Conservation (phyloP, 495 filamentous ascomycete genomes). For the Penicillium dipodomyicola region DNA sequence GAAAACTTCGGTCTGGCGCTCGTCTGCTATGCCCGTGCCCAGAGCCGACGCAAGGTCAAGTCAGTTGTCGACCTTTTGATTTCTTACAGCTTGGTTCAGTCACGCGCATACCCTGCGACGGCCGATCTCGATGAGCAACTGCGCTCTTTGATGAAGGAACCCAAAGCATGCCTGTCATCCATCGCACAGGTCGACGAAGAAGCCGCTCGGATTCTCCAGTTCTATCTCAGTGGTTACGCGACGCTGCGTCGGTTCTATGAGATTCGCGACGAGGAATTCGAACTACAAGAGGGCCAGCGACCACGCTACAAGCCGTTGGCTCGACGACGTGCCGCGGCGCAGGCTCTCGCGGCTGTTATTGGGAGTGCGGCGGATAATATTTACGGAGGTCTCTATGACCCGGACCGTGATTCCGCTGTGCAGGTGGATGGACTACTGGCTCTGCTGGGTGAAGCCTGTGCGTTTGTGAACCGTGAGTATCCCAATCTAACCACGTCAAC, state of each 20-base stretch:
- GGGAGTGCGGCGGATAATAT: conserved; percentile 83
- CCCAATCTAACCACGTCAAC: background rate
- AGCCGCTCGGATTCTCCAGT: conserved; percentile 75
- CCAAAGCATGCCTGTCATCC: conserved; percentile 60
- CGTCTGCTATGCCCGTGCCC: conserved; percentile 81
- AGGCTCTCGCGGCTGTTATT: conserved; percentile 74
- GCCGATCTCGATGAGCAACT: conserved; percentile 68
- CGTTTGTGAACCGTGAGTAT: conserved; percentile 64
- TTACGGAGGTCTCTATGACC: conserved; percentile 81
- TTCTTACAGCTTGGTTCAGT: conserved; percentile 80
- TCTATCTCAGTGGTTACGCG: conserved; percentile 85
- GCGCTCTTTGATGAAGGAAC: conserved; percentile 59
- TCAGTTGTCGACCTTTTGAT: conserved; percentile 82
- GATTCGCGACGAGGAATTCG: conserved; percentile 65
- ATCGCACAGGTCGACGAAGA: conserved; percentile 67
- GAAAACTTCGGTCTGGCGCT: conserved; percentile 77
- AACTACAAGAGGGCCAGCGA: conserved; percentile 37
- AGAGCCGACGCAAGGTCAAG: conserved; percentile 68
- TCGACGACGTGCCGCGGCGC: conserved; percentile 63
- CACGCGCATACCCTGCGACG: conserved; percentile 68
- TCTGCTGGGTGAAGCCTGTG: conserved; percentile 76
- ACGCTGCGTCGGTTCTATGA: conserved; percentile 85
- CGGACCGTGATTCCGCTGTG: conserved; percentile 70
- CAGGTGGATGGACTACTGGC: conserved; percentile 81
- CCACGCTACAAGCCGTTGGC: conserved; percentile 47